Conservation (phyloP, 176 grass and related monocot genomes). For the Aechmea fasciata region DNA sequence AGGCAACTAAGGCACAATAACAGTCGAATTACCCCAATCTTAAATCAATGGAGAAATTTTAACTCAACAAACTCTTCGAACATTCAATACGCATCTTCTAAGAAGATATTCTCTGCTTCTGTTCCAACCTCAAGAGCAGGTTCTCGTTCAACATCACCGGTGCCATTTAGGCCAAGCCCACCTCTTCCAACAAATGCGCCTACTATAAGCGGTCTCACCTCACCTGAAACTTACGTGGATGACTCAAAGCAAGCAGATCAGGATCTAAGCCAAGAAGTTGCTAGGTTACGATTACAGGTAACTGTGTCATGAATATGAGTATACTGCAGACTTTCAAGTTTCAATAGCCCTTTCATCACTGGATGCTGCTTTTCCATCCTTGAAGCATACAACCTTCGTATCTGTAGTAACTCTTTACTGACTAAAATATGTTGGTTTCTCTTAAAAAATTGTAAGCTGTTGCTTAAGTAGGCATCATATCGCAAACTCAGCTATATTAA, state of each 20-base stretch:
- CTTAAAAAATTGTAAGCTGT: not conserved
- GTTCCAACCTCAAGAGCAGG: conserved; percentile 38
- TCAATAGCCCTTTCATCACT: not conserved
- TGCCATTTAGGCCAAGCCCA: conserved; percentile 31
- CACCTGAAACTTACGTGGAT: conserved; percentile 21
- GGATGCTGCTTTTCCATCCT: not conserved
- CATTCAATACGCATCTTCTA: conserved; percentile 32
- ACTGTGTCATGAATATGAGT: not conserved
- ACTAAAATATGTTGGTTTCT: not conserved
- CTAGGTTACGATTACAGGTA: conserved; percentile 47
- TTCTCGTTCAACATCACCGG: conserved; percentile 28
- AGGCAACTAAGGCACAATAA: conserved; percentile 25
- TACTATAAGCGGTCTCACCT: conserved; percentile 19
- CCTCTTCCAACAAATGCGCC: conserved; percentile 22
- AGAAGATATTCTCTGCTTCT: conserved; percentile 45
- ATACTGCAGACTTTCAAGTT: not conserved
- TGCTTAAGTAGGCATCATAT: not conserved
- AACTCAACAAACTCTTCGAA: conserved; percentile 34
- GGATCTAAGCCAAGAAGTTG: conserved; percentile 45
- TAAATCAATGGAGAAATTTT: conserved; percentile 29
- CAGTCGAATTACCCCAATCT: conserved; percentile 21
- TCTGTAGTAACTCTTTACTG: not conserved
- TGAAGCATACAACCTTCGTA: not conserved
- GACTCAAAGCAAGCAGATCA: conserved; percentile 24
- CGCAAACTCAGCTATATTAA: not conserved